Conservation (phyloP, 257 asterid species). For the Solanum piurae region DNA sequence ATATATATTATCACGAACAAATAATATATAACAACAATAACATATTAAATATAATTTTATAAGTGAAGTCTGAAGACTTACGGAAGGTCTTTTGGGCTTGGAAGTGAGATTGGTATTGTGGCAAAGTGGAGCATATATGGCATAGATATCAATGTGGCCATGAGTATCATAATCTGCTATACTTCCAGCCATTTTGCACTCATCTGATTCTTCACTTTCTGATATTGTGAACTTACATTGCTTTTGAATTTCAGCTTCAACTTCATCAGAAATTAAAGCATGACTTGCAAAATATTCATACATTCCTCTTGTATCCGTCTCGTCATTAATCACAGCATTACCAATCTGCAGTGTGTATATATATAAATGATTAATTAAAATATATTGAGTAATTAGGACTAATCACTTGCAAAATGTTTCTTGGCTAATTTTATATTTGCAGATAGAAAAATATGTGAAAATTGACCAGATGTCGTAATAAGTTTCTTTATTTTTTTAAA, state of each 20-base stretch:
- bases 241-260: slow-evolving; percentile 7
- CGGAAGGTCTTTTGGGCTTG: slow-evolving; percentile 40
- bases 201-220: not conserved
- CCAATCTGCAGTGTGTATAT: slow-evolving; percentile 40
- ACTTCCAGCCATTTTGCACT: slow-evolving; percentile 17
- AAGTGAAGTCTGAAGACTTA: not conserved
- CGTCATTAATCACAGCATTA: slow-evolving; percentile 64
- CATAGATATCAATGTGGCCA: slow-evolving; percentile 32
- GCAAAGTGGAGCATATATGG: slow-evolving; percentile 68
- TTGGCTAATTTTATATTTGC: too few relatives aligned
- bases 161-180: slow-evolving; percentile 1
- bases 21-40: too few relatives aligned
- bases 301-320: slow-evolving; percentile 54
- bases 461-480: too few relatives aligned
- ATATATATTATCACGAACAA: not conserved
- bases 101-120: slow-evolving; percentile 26
- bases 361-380: too few relatives aligned
- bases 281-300: slow-evolving; percentile 53
- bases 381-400: too few relatives aligned
- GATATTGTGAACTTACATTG: slow-evolving; percentile 43
- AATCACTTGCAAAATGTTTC: too few relatives aligned
- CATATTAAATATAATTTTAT: not conserved
- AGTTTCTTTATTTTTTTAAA: too few relatives aligned
- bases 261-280: slow-evolving; percentile 52
- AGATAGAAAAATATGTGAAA: too few relatives aligned